Evolutionary conservation across 495 filamentous ascomycete species (phyloP), one percentile per base, ranked within the genome.

Genomic region (Talaromyces borbonicus): DNA sequence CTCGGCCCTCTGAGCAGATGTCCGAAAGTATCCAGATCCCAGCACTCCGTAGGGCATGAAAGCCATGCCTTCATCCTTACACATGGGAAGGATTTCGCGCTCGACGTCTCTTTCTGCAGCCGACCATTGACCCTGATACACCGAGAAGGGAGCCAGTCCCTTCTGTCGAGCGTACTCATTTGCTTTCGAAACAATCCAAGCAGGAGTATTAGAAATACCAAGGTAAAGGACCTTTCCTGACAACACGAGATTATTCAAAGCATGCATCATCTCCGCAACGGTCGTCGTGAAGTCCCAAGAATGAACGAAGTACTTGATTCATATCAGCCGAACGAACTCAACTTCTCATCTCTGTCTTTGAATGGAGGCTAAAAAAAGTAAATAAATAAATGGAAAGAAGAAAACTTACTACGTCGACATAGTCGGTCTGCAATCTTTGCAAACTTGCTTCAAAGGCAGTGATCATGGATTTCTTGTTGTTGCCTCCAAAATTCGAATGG

Each of bases 381-480:
- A n/a, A n/a, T n/a, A n/a, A n/a, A n/a, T n/a, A n/a, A n/a, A n/a
- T n/a, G n/a, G n/a, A n/a, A n/a, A n/a, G n/a, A n/a, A n/a, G n/a
- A 12, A 12, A 35, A 35, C 31, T 35, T 8, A 35, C 31, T 7
- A 56, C 43, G 52, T 83, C 81, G 47, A 87, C 77, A 48, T 83
- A 87, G 42, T 71, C 65, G 0, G 81, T 85, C 57, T 78, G 69
- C 3, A 86, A 64, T 52, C 81, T 83, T 55, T 65, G 61, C 52
- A 87, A 58, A 25, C 66, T 74, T 7, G 57, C 62, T 3, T 74
- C 61, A 7, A 87, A 57, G 11, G 68, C 72, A 0, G 72, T 40
- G 35, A 71, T 67, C 52, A 86, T 50, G 43, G 67, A 74, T 58
- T 81, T 81, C 27, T 65, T 59, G 8, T 64, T 59, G 52, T 81